A percentile compares a stretch with the other conserved stretches of the same genome.
Conservation (phyloP, 2,329 filamentous ascomycete species). For the Colletotrichum sp. region DNA sequence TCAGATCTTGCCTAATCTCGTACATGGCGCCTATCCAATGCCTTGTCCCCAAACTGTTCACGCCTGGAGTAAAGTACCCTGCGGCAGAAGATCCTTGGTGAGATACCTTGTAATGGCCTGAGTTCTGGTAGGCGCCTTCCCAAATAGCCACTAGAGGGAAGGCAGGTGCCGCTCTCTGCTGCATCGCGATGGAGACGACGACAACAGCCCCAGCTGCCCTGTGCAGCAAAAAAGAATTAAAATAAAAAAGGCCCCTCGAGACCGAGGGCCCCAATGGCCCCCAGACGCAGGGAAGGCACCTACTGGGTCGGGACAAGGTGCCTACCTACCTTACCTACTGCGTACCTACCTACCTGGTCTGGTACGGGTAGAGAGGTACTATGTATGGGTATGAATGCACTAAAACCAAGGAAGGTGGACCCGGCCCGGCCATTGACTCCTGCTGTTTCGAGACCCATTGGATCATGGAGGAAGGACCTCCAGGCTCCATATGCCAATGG, state of each 20-base stretch:
- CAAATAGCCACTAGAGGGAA: background rate
- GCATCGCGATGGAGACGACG: background rate
- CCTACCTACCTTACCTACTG: background rate
- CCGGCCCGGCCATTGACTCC: conserved; percentile 13
- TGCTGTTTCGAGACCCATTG: conserved; percentile 13
- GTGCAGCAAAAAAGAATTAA: background rate
- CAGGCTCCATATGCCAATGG: background rate
- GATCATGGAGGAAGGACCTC: background rate
- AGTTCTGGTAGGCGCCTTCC: background rate
- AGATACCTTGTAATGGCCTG: background rate
- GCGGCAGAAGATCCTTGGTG: background rate
- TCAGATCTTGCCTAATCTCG: background rate
- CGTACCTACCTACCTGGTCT: background rate
- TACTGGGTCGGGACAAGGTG: background rate
- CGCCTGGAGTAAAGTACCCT: conserved; percentile 8
- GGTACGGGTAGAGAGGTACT: background rate
- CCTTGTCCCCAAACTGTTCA: background rate
- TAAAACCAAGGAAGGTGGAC: background rate
- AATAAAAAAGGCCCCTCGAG: background rate
- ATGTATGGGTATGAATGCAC: background rate
- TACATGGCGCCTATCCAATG: background rate
- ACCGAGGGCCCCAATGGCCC: conserved; percentile 2
- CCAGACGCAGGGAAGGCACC: background rate
- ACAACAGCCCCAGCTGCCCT: background rate
- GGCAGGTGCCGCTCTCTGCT: background rate